A percentile compares a stretch with the other conserved stretches of the same genome.
These are phyloP conservation scores for Ogataea paraovalis DNA, from an alignment of 805 yeast genomes.

Conservation along the genomic window DNA sequence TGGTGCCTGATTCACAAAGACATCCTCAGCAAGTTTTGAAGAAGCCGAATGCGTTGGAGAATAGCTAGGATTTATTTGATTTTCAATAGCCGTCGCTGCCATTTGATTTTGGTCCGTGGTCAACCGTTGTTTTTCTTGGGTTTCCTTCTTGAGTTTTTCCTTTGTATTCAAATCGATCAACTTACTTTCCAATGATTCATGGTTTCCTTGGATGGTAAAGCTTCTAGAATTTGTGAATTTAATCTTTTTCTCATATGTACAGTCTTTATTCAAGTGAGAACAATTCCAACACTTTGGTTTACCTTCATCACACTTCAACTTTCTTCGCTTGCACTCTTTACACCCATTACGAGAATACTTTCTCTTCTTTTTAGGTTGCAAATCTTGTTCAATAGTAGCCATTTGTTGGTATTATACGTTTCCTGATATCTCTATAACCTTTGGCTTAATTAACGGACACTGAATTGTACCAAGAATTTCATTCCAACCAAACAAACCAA, in stretches of 20 bases:
- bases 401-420: neutral
- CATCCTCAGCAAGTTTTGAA: conserved; percentile 5
- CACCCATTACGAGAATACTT: conserved; percentile 44
- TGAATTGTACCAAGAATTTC: no score
- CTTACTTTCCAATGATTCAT: conserved; percentile 5
- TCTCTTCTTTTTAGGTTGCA: conserved; percentile 31
- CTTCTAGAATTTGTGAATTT: conserved; percentile 31
- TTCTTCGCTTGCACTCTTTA: conserved; percentile 41
- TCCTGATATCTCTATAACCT: conserved; percentile 21
- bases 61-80: neutral
- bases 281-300: conserved; percentile 42
- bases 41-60: neutral
- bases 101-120: neutral
- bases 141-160: conserved; percentile 5
- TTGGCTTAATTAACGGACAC: neutral
- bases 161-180: conserved; percentile 16
- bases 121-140: neutral
- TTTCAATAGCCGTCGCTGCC: neutral
- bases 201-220: conserved; percentile 20
- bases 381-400: neutral
- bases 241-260: conserved; percentile 34
- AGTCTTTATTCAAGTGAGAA: conserved; percentile 32
- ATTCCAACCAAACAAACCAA: no score
- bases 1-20: conserved; percentile 14
- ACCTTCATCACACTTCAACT: conserved; percentile 38